phyloP scores from a whole-genome alignment of 106 monocot genomes.

The Apostasia ramifera region DNA sequence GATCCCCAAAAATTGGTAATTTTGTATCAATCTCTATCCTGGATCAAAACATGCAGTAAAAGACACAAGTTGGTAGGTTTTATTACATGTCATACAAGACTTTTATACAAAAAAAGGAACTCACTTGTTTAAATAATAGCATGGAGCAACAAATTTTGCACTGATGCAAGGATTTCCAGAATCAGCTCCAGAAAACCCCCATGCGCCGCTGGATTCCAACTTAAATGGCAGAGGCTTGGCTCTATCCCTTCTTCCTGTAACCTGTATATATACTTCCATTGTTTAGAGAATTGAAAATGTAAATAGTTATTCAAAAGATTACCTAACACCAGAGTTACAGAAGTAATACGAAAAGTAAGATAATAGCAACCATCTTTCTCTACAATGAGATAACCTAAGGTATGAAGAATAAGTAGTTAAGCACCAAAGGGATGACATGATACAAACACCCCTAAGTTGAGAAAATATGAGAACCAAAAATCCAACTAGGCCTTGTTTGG shows the following conservation, averaged over 20 bases:
- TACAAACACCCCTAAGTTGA: too few relatives aligned
- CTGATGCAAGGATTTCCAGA: conserved; percentile 76
- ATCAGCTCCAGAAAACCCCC: conserved; percentile 72
- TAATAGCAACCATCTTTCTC: too few relatives aligned
- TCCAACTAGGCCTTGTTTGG: too few relatives aligned
- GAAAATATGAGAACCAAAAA: too few relatives aligned
- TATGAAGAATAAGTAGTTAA: too few relatives aligned
- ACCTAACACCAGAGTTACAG: too few relatives aligned
- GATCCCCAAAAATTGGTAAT: conserved; percentile 79
- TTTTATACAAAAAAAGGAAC: conserved; percentile 9
- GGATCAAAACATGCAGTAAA: conserved; percentile 14
- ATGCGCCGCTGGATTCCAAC: conserved; percentile 69
- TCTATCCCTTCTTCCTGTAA: conserved; percentile 96
- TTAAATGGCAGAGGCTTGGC: conserved; percentile 90
- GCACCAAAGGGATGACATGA: too few relatives aligned
- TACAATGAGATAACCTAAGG: too few relatives aligned
- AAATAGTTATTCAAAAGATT: too few relatives aligned
- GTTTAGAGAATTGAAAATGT: too few relatives aligned
- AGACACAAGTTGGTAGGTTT: not conserved
- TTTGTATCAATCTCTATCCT: conserved; percentile 96
- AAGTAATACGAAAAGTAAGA: too few relatives aligned
- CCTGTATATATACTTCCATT: conserved; percentile 25
- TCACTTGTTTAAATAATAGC: conserved; percentile 84
- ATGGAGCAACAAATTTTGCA: conserved; percentile 86
- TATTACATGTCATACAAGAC: not conserved